Percentiles rank a stretch among this genome's conserved stretches.
Evolutionary conservation across 2,329 filamentous ascomycete genomes (phyloP).

Genomic region (Phyllosticta citrichinensis): DNA sequence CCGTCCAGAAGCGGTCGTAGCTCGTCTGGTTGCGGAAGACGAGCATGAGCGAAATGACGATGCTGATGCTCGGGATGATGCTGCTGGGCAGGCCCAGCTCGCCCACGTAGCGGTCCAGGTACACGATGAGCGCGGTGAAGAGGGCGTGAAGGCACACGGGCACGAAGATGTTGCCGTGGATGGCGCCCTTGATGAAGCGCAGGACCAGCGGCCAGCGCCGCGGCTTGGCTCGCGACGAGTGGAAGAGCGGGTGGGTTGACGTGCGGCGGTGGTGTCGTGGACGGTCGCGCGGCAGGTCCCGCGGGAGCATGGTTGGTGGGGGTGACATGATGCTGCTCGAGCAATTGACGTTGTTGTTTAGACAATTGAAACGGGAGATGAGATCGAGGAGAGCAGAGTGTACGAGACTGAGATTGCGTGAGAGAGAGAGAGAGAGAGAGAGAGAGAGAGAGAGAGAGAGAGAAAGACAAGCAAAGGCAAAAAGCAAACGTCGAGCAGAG

Average conservation of each 20-base stretch:
- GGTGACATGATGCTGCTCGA: neutral
- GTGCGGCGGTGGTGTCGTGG: conserved; percentile 13
- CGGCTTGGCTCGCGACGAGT: conserved; percentile 37
- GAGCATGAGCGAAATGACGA: conserved; percentile 58
- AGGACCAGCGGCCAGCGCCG: conserved; percentile 53
- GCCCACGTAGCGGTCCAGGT: conserved; percentile 43
- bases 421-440: neutral
- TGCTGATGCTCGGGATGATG: conserved; percentile 53
- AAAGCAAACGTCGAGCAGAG: neutral
- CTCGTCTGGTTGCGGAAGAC: conserved; percentile 56
- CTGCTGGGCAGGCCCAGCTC: conserved; percentile 46
- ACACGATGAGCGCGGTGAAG: conserved; percentile 50
- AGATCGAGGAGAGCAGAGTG: neutral
- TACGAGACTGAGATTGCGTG: neutral
- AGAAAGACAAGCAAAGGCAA: neutral
- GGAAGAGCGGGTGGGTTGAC: conserved; percentile 36
- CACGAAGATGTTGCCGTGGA: conserved; percentile 48
- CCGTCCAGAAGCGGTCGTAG: conserved; percentile 57
- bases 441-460: no score
- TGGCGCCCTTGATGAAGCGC: conserved; percentile 54
- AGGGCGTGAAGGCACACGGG: conserved; percentile 48
- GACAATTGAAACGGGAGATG: no score
- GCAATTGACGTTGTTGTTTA: neutral
- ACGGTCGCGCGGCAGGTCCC: neutral
- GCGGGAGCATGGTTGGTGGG: neutral